Conservation (phyloP, 2,329 filamentous ascomycete species). For the Alternaria brassicicola region DNA sequence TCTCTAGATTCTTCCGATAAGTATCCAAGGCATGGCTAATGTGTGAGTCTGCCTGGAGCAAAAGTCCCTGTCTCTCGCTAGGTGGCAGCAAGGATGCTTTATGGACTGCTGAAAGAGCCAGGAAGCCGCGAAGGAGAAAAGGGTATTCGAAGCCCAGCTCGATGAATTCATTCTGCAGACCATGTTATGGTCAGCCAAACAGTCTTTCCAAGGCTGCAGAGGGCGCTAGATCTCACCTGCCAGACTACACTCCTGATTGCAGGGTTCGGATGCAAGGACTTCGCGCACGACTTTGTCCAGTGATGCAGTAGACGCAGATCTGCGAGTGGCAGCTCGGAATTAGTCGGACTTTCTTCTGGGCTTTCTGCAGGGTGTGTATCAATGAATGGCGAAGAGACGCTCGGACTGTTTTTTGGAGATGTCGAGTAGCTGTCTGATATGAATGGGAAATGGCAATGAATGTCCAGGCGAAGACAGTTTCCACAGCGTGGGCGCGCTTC, state of each 20-base stretch:
- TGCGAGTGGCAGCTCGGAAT: slow-evolving; percentile 31
- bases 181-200: neutral
- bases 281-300: slow-evolving; percentile 33
- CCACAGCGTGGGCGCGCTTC: slow-evolving; percentile 39
- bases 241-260: slow-evolving; percentile 19
- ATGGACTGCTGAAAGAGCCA: slow-evolving; percentile 39
- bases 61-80: slow-evolving; percentile 27
- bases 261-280: slow-evolving; percentile 27
- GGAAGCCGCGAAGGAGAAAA: slow-evolving; percentile 39
- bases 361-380: slow-evolving; percentile 8
- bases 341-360: slow-evolving; percentile 9
- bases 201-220: too few relatives aligned
- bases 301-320: slow-evolving; percentile 40
- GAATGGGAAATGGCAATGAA: slow-evolving; percentile 38
- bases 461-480: slow-evolving; percentile 40
- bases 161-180: slow-evolving; percentile 18
- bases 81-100: slow-evolving; percentile 28
- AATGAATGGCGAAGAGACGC: slow-evolving; percentile 13
- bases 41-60: slow-evolving; percentile 38
- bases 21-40: slow-evolving; percentile 33
- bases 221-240: neutral
- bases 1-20: slow-evolving; percentile 31
- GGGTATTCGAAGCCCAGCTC: slow-evolving; percentile 37
- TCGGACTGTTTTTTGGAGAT: slow-evolving; percentile 24
- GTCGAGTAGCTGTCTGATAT: slow-evolving; percentile 24